Base-by-base conservation (phyloP, 2,329 filamentous ascomycete species). In the Cadophora malorum region DNA sequence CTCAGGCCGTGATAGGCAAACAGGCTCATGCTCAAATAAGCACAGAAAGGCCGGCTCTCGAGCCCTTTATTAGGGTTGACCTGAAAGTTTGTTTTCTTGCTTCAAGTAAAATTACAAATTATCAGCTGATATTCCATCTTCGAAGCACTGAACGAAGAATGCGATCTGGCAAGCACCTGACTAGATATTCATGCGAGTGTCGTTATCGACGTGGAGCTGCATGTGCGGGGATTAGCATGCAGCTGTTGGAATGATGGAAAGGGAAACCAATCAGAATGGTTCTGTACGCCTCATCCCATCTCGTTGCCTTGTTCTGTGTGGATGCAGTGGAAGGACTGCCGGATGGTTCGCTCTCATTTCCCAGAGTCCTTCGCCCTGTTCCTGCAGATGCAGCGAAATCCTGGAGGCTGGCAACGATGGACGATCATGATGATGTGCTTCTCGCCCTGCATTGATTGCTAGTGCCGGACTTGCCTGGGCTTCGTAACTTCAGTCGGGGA, bases 131-230 rank as follows among this genome's bases (percentile, higher is more conserved):
- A 5, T 7, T 21, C 5, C n/a, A 19, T 35, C 5, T 41, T 58
- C 12, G 10, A 7, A 58, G 3, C 9, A 19, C 10, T n/a, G 33
- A 14, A 38, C 28, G 38, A 58, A 28, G 25, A 52, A 58, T 21
- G n/a, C n/a, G 21, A 19, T 25, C 19, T n/a, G 68, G 66, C 2
- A 25, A 25, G 35, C 73, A 74, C 70, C 71, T 74, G 72, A 73
- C 68, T 72, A 65, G 60, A 66, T 65, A 23, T 50, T 59, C 56
- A 71, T 75, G 71, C 72, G 70, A 66, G 67, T 28, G 70, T 68
- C 70, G 67, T 71, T 70, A 60, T 67, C 58, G 60, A 64, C 71
- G 69, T 67, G 56, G 67, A 67, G 23, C 66, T 74, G 71, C 71
- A 71, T 47, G 62, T 70, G 66, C 71, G 65, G 69, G 70, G 70